A percentile compares a stretch with the other conserved stretches of the same genome.
These are phyloP conservation scores for Tolypocladium amazonense DNA, from an alignment of 2,329 filamentous ascomycete species.

Conservation along the genomic window DNA sequence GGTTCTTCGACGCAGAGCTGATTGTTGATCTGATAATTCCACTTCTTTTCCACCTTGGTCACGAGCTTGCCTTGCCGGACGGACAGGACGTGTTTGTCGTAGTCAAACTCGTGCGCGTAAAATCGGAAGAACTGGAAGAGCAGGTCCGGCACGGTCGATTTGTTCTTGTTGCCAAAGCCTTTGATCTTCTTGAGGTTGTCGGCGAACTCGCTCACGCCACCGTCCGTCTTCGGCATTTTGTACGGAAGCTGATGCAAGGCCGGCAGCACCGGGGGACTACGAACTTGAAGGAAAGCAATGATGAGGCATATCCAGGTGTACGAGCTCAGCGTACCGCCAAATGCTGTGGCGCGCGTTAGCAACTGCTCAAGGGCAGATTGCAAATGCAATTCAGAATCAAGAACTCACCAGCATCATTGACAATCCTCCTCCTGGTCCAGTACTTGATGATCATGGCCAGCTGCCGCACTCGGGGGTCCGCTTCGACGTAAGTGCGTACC, in stretches of 20 bases:
- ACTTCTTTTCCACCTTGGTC: conserved; percentile 76
- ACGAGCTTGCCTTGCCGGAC: conserved; percentile 71
- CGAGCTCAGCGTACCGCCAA: conserved; percentile 88
- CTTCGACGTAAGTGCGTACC: conserved; percentile 93
- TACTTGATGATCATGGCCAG: conserved; percentile 96
- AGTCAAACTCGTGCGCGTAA: conserved; percentile 89
- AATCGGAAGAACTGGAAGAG: conserved; percentile 93
- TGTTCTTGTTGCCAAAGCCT: conserved; percentile 69
- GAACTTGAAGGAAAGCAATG: conserved; percentile 86
- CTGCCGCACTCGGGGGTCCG: conserved; percentile 81
- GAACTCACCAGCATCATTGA: conserved; percentile 86
- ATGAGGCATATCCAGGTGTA: conserved; percentile 99
- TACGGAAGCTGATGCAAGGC: conserved; percentile 62
- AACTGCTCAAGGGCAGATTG: not conserved
- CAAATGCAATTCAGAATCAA: conserved; percentile 4
- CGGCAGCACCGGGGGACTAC: conserved; percentile 74
- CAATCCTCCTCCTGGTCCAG: conserved; percentile 85
- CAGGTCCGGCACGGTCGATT: conserved; percentile 72
- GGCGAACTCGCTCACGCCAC: conserved; percentile 66
- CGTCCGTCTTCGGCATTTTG: conserved; percentile 44
- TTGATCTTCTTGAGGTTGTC: conserved; percentile 69
- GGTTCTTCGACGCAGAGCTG: conserved; percentile 92
- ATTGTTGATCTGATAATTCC: conserved; percentile 72
- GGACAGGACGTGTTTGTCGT: conserved; percentile 73
- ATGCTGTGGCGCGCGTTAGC: conserved; percentile 43